Evolutionary conservation across 2,329 filamentous ascomycete genomes (phyloP).

Genomic region (Sclerotinia subarctica): DNA sequence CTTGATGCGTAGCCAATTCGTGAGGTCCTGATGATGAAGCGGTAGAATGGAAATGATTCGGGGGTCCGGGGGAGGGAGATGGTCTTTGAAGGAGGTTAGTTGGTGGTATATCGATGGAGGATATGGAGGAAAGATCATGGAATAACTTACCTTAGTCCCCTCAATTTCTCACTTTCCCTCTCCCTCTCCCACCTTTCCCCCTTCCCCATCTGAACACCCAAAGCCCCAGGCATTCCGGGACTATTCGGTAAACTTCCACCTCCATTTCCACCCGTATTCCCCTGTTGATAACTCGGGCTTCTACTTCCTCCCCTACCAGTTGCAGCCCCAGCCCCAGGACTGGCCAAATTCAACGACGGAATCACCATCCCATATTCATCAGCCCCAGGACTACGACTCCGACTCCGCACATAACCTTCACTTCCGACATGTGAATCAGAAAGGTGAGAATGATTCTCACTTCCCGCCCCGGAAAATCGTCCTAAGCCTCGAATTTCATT

Average conservation of each 20-base stretch:
- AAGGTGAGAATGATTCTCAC: not conserved
- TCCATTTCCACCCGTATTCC: not conserved
- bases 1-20: constrained; percentile 1
- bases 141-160: not conserved
- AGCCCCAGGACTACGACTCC: not conserved
- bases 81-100: not conserved
- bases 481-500: not conserved
- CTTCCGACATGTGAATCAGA: not conserved
- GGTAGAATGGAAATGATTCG: not conserved
- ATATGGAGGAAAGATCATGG: not conserved
- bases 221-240: not conserved
- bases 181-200: not conserved
- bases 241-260: not conserved
- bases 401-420: not conserved
- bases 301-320: not conserved
- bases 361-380: not conserved
- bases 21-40: not conserved
- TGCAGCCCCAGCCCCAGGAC: not conserved
- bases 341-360: not conserved
- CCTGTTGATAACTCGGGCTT: not conserved
- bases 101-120: not conserved
- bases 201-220: not conserved
- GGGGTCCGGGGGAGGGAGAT: not conserved
- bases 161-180: not conserved
- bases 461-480: not conserved